These are phyloP conservation scores for Mariannaea elegans DNA, from an alignment of 2,329 filamentous ascomycete species.

Conservation along the genomic window DNA sequence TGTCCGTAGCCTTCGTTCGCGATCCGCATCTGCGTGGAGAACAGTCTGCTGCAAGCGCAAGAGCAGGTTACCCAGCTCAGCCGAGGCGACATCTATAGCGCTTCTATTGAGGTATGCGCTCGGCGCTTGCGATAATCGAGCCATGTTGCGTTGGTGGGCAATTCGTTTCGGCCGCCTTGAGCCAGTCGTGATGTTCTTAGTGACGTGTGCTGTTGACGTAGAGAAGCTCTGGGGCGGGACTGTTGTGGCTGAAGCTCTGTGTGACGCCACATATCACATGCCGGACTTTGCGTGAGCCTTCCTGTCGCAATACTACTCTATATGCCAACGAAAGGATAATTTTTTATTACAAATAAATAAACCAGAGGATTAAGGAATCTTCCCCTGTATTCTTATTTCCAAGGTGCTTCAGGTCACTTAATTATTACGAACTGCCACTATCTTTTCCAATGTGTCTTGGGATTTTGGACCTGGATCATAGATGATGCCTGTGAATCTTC, in stretches of 20 bases:
- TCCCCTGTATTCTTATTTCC: too few relatives aligned
- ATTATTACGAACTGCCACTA: too few relatives aligned
- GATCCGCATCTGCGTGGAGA: constrained; percentile 68
- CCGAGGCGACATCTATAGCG: constrained; percentile 42
- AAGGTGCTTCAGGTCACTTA: too few relatives aligned
- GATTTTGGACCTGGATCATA: too few relatives aligned
- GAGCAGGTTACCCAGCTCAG: constrained; percentile 71
- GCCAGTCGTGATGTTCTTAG: constrained; percentile 27
- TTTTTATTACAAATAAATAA: too few relatives aligned
- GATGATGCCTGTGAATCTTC: too few relatives aligned
- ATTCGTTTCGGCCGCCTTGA: constrained; percentile 11
- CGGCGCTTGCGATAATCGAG: constrained; percentile 35
- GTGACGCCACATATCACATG: constrained; percentile 42
- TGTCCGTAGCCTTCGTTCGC: constrained; percentile 63
- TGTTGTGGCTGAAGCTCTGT: constrained; percentile 38
- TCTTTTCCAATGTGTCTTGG: too few relatives aligned
- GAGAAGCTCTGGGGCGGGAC: constrained; percentile 29
- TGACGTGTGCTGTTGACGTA: constrained; percentile 40
- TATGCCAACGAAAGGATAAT: too few relatives aligned
- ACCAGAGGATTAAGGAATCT: too few relatives aligned
- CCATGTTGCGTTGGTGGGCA: constrained; percentile 35
- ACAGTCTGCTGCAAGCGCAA: constrained; percentile 72
- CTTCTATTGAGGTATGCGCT: constrained; percentile 24
- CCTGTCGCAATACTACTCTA: too few relatives aligned
- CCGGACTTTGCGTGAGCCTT: too few relatives aligned